Conservation (phyloP, 768 basidiomycete genomes). For the Erythrobasidium yunnanense region DNA sequence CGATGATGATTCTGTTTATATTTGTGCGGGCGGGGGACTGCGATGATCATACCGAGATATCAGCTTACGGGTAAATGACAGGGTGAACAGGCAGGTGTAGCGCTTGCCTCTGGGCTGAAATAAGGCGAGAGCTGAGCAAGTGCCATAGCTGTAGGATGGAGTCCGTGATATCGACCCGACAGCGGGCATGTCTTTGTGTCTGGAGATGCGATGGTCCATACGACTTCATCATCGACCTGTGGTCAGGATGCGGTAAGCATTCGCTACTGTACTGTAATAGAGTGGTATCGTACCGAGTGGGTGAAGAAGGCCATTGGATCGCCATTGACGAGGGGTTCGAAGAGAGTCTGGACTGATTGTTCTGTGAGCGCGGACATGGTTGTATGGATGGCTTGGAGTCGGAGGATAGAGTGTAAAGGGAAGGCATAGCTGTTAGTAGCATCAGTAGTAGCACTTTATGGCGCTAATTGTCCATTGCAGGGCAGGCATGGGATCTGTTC, state of each 20-base stretch:
- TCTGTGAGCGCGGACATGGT: slow-evolving; percentile 1
- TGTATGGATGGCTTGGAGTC: background rate
- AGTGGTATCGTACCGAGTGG: background rate
- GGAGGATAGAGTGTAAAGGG: too few relatives aligned
- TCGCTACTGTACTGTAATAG: background rate
- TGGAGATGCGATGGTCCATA: background rate
- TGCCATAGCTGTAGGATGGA: background rate
- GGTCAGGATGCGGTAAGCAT: background rate
- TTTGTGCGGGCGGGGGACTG: background rate
- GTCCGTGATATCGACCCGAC: background rate
- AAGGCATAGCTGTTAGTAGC: too few relatives aligned
- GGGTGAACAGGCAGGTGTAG: background rate
- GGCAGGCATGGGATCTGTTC: too few relatives aligned
- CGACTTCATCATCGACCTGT: background rate
- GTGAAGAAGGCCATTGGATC: background rate
- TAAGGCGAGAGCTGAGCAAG: background rate
- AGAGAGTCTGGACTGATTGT: background rate
- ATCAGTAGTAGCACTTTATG: too few relatives aligned
- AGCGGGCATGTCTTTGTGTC: background rate
- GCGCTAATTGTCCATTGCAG: too few relatives aligned
- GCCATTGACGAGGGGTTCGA: background rate
- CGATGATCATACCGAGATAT: background rate
- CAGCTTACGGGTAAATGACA: too few relatives aligned
- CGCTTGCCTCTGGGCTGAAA: background rate
- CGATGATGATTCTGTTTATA: background rate